Base-by-base conservation (phyloP, 768 basidiomycete genomes). In the Lactifluus pinguis region DNA sequence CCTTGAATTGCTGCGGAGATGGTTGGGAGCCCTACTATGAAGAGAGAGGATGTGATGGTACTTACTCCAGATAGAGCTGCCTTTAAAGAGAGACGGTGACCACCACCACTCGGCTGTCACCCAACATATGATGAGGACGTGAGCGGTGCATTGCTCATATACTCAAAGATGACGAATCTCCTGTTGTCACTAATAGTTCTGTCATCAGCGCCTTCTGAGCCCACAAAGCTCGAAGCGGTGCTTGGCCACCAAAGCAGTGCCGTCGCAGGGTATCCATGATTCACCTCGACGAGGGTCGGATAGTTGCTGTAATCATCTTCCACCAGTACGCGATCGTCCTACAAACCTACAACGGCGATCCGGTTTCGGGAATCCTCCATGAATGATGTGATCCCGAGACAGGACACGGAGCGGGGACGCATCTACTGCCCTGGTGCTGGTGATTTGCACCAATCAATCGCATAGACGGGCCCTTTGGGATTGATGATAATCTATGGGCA, bases 191-290 rank as follows among this genome's bases (percentile, higher is more conserved):
- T 9, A 99, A 77, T 50, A 97, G 74, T 72, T 99, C 97, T 50
- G 88, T 79, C 51, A 75, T 74, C 8, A 78, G 73, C 4, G 80
- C 77, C 71, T 86, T 89, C 72, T 84, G 83, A 6, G 82, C 77
- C 88, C 90, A 90, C 71, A 70, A 83, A 81, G 48, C 76, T 79
- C 34, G 78, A 74, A 21, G 89, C 78, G 30, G 82, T 80, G 4
- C 81, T 79, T 17, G 97, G 97, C 66, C 95, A 92, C 90, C 94
- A 98, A 68, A 89, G 92, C 51, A 98, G 74, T 71, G 85, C 88
- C 14, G 94, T 98, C 10, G 92, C 91, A 17, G 97, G 97, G 75
- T 95, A 98, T 49, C 90, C 87, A 65, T 97, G 89, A 64, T 84
- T 81, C 1, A 86, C 83, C 66, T 90, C 85, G 61, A 91, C 92